Evolutionary conservation across 192 early-diverging fungal species (phyloP).

Genomic region (Umbelopsis sp.): DNA sequence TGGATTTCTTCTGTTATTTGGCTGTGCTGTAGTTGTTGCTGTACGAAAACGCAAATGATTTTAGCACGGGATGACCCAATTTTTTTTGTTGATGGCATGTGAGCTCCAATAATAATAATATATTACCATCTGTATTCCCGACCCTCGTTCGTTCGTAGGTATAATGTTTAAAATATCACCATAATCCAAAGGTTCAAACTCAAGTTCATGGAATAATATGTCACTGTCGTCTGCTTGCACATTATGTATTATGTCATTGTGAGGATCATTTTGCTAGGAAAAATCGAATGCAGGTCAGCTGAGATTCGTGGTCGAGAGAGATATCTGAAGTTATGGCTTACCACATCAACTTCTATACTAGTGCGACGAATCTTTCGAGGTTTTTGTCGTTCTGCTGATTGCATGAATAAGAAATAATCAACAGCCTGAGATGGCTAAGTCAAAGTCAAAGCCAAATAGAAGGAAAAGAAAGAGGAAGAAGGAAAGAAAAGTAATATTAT

Average conservation of each 20-base stretch:
- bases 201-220: background rate
- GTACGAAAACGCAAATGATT: background rate
- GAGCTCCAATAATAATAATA: background rate
- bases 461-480: background rate
- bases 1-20: background rate
- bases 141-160: background rate
- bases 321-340: background rate
- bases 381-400: conserved; percentile 13
- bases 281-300: too few species aligned
- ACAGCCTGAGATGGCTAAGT: too few species aligned
- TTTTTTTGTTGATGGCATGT: background rate
- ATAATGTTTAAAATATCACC: background rate
- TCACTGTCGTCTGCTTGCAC: background rate
- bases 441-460: background rate
- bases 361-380: conserved; percentile 5
- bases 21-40: background rate
- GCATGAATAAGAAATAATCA: background rate
- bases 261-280: background rate
- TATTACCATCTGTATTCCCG: background rate
- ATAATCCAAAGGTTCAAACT: conserved; percentile 7
- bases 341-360: background rate
- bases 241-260: background rate
- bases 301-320: too few species aligned
- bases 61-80: background rate
- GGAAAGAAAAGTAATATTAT: background rate